Base-by-base conservation (phyloP, 345 rosid genomes). In the Sapria himalayana region DNA sequence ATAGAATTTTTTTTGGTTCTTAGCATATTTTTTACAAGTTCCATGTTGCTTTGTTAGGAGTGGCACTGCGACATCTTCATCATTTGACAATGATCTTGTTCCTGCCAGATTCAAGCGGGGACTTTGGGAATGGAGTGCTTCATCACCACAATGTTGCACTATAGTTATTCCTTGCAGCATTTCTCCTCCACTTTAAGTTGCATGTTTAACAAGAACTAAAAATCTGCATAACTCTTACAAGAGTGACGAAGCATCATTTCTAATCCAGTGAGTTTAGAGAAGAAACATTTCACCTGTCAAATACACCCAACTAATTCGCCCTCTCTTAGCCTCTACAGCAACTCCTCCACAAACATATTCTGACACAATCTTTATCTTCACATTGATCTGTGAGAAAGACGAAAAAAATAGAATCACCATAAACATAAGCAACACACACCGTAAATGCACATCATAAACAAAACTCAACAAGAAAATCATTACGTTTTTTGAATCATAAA, bases 281-380 rank as follows among this genome's bases (percentile, higher is more conserved):
- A n/a, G n/a, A n/a, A n/a, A n/a, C n/a, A n/a, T n/a, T 35, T 71
- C 70, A 91, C 99, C 78, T 91, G 74, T 91, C 99, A 22, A 91
- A 50, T 15, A 91, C 85, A 39, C 94, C 99, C 99, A 91, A 53
- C 65, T 78, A 15, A 82, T 92, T 50, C 63, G 68, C 0, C 58
- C 61, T 55, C 37, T 73, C 71, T 70, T 91, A 34, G 96, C 79
- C 65, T 91, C 99, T 1, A 70, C 59, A 34, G 93, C 78, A 38
- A 91, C 96, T 4, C 80, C 72, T 19, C 99, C 96, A 41, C 65
- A 62, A 2, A 95, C 81, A 27, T 80, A 71, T 58, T 92, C 96
- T 44, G 99, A 80, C 38, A 80, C 80, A 58, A 80, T 75, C 55
- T 75, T 91, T 47, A 91, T 78, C 69, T 66, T 84, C 43, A 91